A percentile compares a stretch with the other conserved stretches of the same genome.
Conservation (phyloP, 1,284 basidiomycete genomes). For the Ustilago tritici region DNA sequence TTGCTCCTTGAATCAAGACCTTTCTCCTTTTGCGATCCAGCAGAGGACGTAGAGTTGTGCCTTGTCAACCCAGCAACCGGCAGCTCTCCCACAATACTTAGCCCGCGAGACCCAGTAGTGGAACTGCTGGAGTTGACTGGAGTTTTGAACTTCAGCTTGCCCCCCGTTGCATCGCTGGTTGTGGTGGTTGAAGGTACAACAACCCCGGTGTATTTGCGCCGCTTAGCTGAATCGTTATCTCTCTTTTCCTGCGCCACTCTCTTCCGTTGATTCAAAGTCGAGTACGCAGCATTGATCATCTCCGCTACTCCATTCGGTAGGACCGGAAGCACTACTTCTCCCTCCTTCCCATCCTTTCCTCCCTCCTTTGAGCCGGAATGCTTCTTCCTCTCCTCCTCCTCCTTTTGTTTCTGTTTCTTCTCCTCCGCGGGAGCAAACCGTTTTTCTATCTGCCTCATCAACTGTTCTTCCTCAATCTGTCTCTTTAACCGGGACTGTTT, state of each 20-base stretch:
- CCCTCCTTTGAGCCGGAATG: neutral
- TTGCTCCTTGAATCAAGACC: slow-evolving; percentile 23
- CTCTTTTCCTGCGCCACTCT: slow-evolving; percentile 17
- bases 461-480: slow-evolving; percentile 40
- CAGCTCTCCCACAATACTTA: neutral
- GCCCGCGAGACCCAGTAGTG: neutral
- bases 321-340: slow-evolving; percentile 4
- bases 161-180: neutral
- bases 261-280: slow-evolving; percentile 42
- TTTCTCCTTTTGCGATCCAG: neutral
- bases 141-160: slow-evolving; percentile 25
- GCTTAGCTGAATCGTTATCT: slow-evolving; percentile 8
- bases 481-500: slow-evolving; percentile 38
- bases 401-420: neutral
- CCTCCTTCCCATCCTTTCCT: neutral
- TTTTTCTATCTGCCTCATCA: slow-evolving; percentile 28
- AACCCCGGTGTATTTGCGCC: slow-evolving; percentile 38
- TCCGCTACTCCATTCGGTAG: slow-evolving; percentile 37
- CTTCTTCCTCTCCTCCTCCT: neutral
- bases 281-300: slow-evolving; percentile 43
- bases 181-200: neutral
- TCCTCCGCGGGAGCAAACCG: slow-evolving; percentile 19
- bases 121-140: slow-evolving; percentile 1
- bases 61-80: slow-evolving; percentile 19
- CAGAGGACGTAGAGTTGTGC: slow-evolving; percentile 4